Evolutionary conservation across 2,329 filamentous ascomycete genomes (phyloP).

Genomic region (Beauveria brongniartii): DNA sequence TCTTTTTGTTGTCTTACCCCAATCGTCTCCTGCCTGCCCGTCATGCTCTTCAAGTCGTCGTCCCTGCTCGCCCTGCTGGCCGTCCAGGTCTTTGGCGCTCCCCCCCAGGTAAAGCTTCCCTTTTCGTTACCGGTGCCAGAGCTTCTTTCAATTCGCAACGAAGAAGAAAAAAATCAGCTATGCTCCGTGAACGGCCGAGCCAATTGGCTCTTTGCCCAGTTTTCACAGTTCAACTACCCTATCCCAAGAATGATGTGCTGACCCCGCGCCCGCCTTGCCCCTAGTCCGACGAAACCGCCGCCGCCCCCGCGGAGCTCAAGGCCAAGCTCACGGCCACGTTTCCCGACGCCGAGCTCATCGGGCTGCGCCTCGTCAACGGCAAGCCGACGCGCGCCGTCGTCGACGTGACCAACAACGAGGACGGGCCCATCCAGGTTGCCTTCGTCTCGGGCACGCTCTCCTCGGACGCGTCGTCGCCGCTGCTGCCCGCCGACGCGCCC

Average conservation of each 20-base stretch:
- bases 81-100: slow-evolving; percentile 56
- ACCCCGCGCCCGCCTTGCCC: background rate
- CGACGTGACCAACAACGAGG: slow-evolving; percentile 78
- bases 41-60: slow-evolving; percentile 69
- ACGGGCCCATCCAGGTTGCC: slow-evolving; percentile 62
- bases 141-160: background rate
- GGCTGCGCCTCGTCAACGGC: slow-evolving; percentile 92
- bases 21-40: slow-evolving; percentile 8
- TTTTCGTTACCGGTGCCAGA: background rate
- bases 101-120: slow-evolving; percentile 48
- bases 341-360: slow-evolving; percentile 74
- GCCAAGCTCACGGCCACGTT: slow-evolving; percentile 58
- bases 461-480: slow-evolving; percentile 43
- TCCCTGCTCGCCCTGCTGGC: slow-evolving; percentile 65
- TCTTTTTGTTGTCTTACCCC: background rate
- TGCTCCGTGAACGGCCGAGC: background rate
- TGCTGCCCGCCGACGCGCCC: slow-evolving; percentile 37
- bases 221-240: too few relatives aligned
- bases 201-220: too few relatives aligned
- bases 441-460: slow-evolving; percentile 71
- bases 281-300: slow-evolving; percentile 13
- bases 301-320: slow-evolving; percentile 34
- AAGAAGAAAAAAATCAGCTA: background rate
- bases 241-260: background rate
- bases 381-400: slow-evolving; percentile 75